phyloP scores from a whole-genome alignment of 2,329 filamentous ascomycete species.

The Colletotrichum somersetense region DNA sequence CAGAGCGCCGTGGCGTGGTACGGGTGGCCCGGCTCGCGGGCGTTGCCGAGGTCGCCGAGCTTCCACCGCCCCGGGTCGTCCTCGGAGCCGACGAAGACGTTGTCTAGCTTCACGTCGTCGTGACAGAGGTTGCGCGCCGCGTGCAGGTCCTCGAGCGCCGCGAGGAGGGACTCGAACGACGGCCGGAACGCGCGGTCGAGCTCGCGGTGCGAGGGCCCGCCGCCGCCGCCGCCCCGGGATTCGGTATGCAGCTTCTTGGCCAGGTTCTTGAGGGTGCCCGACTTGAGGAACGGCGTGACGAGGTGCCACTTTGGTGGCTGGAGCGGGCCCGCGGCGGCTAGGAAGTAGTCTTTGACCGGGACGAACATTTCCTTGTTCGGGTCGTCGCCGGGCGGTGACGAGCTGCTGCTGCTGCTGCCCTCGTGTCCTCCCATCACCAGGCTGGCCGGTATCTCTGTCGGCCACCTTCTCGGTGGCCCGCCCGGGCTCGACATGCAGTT shows the following conservation, averaged over 20 bases:
- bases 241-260: slow-evolving; percentile 43
- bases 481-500: slow-evolving; percentile 47
- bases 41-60: slow-evolving; percentile 51
- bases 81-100: slow-evolving; percentile 47
- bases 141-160: slow-evolving; percentile 47
- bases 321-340: slow-evolving; percentile 41
- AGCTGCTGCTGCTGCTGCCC: background rate
- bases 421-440: slow-evolving; percentile 47
- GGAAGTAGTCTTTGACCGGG: slow-evolving; percentile 50
- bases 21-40: slow-evolving; percentile 47
- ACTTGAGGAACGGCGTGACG: slow-evolving; percentile 46
- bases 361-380: slow-evolving; percentile 44
- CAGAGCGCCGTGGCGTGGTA: slow-evolving; percentile 50
- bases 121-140: slow-evolving; percentile 47
- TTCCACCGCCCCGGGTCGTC: slow-evolving; percentile 46
- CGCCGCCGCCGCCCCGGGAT: slow-evolving; percentile 4
- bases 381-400: slow-evolving; percentile 7
- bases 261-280: slow-evolving; percentile 47
- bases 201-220: slow-evolving; percentile 44
- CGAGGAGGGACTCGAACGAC: slow-evolving; percentile 48
- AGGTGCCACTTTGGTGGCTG: slow-evolving; percentile 46
- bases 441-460: slow-evolving; percentile 50
- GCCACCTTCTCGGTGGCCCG: slow-evolving; percentile 45
- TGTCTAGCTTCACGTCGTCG: slow-evolving; percentile 51
- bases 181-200: slow-evolving; percentile 49